Conservation (phyloP, 352 stramenopile species). For the Pythium myriotylum region DNA sequence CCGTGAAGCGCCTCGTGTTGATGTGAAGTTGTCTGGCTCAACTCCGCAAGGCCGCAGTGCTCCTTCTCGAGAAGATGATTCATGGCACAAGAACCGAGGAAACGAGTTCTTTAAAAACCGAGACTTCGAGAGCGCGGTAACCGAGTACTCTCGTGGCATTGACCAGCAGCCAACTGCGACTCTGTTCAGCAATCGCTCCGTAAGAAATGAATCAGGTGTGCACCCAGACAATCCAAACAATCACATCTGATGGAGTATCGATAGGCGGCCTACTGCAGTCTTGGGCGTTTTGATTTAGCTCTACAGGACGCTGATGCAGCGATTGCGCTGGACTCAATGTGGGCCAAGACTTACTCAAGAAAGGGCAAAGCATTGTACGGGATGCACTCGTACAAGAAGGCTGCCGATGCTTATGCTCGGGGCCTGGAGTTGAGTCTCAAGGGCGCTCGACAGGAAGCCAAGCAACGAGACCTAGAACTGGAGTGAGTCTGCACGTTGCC, state of each 20-base stretch:
- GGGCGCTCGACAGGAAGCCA: conserved; percentile 59
- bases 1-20: conserved; percentile 28
- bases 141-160: conserved; percentile 71
- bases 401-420: conserved; percentile 74
- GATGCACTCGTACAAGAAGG: conserved; percentile 59
- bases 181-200: conserved; percentile 79
- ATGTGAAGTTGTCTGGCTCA: conserved; percentile 56
- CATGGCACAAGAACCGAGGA: conserved; percentile 61
- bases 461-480: conserved; percentile 73
- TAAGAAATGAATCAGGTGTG: conserved; percentile 13
- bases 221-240: too few relatives aligned
- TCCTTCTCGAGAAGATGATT: conserved; percentile 63
- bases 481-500: conserved; percentile 54
- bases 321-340: conserved; percentile 63
- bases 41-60: conserved; percentile 65
- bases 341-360: conserved; percentile 57
- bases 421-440: conserved; percentile 75
- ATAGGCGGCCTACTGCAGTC: conserved; percentile 63
- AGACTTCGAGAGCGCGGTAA: conserved; percentile 53
- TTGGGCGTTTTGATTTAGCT: conserved; percentile 54
- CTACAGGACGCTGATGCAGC: conserved; percentile 59
- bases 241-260: neutral
- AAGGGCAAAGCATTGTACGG: conserved; percentile 84
- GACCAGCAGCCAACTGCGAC: conserved; percentile 56
- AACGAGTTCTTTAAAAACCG: conserved; percentile 69